Percentiles rank a stretch among this genome's conserved stretches.
phyloP scores from a whole-genome alignment of 106 monocot genomes.

The Platanthera zijinensis region DNA sequence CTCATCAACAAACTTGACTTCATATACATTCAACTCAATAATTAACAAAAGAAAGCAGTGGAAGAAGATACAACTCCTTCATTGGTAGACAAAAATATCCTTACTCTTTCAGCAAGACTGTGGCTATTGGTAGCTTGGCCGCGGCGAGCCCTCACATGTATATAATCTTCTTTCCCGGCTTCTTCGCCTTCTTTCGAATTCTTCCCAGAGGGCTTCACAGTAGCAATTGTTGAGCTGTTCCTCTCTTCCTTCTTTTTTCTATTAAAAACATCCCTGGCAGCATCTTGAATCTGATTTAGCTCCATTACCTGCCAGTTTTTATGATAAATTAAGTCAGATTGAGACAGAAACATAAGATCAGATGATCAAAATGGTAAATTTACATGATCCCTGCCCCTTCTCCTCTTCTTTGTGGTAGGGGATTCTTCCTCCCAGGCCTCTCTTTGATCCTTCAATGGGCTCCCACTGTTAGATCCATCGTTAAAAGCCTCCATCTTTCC shows the following conservation, averaged over 20 bases:
- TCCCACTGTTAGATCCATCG: conserved; percentile 12
- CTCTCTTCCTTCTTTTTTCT: conserved; percentile 13
- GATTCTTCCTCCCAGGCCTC: neutral
- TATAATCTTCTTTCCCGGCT: conserved; percentile 24
- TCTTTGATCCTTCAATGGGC: conserved; percentile 12
- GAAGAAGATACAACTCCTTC: neutral
- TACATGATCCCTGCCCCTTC: conserved; percentile 18
- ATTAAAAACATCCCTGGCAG: conserved; percentile 15
- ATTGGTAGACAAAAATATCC: neutral
- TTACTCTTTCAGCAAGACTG: conserved; percentile 58
- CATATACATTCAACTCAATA: neutral
- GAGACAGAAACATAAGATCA: neutral
- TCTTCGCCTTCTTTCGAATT: conserved; percentile 18
- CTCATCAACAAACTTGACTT: neutral
- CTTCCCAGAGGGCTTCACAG: conserved; percentile 12
- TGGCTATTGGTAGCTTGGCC: conserved; percentile 59
- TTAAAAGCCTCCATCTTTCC: conserved; percentile 2
- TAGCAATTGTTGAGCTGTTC: conserved; percentile 20
- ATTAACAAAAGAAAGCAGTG: neutral
- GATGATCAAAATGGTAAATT: neutral
- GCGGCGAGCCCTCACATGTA: conserved; percentile 54
- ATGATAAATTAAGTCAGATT: neutral
- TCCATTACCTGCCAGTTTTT: conserved; percentile 12
- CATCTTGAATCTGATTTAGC: conserved; percentile 16
- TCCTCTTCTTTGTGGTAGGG: conserved; percentile 24